A percentile compares a stretch with the other conserved stretches of the same genome.
phyloP scores from a whole-genome alignment of 805 yeast genomes.

The Candida germanica region DNA sequence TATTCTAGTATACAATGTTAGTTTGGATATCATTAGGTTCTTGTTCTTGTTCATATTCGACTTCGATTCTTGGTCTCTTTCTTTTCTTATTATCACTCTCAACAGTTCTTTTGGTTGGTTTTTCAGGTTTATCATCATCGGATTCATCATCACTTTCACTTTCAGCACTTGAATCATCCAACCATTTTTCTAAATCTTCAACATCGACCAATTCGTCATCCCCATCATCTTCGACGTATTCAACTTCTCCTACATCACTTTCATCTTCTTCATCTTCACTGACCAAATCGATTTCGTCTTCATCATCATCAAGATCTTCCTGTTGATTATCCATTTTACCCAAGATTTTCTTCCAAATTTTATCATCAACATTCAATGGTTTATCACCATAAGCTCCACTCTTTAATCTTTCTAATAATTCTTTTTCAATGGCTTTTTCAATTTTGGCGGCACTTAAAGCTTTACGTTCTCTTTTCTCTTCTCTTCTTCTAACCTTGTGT shows the following conservation, averaged over 20 bases:
- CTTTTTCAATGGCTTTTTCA: constrained; percentile 95
- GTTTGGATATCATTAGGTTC: constrained; percentile 12
- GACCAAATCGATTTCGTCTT: constrained; percentile 49
- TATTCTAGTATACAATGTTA: constrained; percentile 11
- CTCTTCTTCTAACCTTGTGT: constrained; percentile 93
- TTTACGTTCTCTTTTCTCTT: constrained; percentile 90
- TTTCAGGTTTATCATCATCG: constrained; percentile 34
- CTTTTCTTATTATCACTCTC: constrained; percentile 8
- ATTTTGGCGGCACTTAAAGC: constrained; percentile 96
- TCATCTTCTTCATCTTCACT: constrained; percentile 34
- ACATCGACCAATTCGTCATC: constrained; percentile 88
- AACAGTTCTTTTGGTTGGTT: constrained; percentile 47
- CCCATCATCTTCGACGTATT: constrained; percentile 87
- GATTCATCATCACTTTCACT: constrained; percentile 33
- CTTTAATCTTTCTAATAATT: constrained; percentile 88
- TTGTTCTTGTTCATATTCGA: constrained; percentile 66
- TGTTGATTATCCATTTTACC: constrained; percentile 65
- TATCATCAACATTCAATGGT: constrained; percentile 94
- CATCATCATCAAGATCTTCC: constrained; percentile 60
- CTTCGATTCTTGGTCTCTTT: constrained; percentile 59
- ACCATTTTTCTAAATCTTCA: constrained; percentile 91
- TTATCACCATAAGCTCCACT: constrained; percentile 98
- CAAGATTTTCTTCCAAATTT: constrained; percentile 91
- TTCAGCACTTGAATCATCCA: constrained; percentile 43
- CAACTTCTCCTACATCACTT: constrained; percentile 71